A percentile compares a stretch with the other conserved stretches of the same genome.
phyloP scores from a whole-genome alignment of 352 stramenopile species.

The Stramenopiles sp. region DNA sequence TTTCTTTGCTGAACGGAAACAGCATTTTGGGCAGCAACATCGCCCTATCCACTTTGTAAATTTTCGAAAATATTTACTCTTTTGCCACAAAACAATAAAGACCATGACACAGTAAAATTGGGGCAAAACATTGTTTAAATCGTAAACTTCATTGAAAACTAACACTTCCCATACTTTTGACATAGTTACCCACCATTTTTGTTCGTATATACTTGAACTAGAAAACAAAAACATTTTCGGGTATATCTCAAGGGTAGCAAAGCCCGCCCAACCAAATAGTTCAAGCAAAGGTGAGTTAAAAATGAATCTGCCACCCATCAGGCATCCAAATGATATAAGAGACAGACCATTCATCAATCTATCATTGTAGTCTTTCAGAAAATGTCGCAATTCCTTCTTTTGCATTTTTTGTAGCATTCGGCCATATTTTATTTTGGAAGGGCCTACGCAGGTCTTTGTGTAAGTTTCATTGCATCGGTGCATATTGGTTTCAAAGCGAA shows the following conservation, averaged over 20 bases:
- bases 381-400: neutral
- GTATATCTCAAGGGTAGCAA: neutral
- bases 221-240: neutral
- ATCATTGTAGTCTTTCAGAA: neutral
- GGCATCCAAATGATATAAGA: neutral
- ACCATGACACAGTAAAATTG: neutral
- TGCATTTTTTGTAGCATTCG: neutral
- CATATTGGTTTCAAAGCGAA: neutral
- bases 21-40: no score
- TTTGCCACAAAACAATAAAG: neutral
- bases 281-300: neutral
- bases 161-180: conserved; percentile 1
- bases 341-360: neutral
- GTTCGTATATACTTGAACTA: neutral
- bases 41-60: no score
- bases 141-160: neutral
- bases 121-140: neutral
- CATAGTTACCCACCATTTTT: neutral
- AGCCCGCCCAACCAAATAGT: neutral
- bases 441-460: neutral
- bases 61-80: neutral
- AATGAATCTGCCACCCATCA: neutral
- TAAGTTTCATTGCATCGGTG: neutral
- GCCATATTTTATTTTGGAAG: neutral
- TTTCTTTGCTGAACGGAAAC: no score